Conservation (phyloP, 2,329 filamentous ascomycete species). For the Cladophialophora carrionii region DNA sequence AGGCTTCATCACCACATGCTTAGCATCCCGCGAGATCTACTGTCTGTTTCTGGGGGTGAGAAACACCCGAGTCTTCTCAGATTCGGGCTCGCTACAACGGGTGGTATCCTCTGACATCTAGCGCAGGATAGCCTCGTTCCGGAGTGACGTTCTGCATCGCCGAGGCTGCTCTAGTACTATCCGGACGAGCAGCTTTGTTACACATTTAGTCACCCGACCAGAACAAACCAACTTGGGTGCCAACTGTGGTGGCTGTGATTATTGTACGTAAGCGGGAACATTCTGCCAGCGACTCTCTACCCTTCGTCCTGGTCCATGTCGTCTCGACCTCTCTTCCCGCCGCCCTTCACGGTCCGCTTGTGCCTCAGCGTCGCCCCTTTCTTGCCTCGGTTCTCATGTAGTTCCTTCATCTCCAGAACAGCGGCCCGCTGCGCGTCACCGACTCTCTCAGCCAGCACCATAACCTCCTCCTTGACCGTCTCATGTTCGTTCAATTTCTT, state of each 20-base stretch:
- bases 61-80: neutral
- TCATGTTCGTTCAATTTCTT: slow-evolving; percentile 72
- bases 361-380: slow-evolving; percentile 49
- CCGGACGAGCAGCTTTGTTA: neutral
- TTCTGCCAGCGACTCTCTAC: slow-evolving; percentile 42
- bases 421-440: slow-evolving; percentile 81
- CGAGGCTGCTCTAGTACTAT: slow-evolving; percentile 19
- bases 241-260: too few relatives aligned
- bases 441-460: slow-evolving; percentile 75
- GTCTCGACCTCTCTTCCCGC: slow-evolving; percentile 58
- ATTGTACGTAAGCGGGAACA: slow-evolving; percentile 1
- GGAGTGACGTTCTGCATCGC: neutral
- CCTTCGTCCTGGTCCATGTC: slow-evolving; percentile 78
- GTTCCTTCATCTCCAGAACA: slow-evolving; percentile 76
- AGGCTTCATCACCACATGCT: neutral
- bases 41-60: neutral
- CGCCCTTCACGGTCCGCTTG: slow-evolving; percentile 49
- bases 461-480: slow-evolving; percentile 77
- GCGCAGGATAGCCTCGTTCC: neutral
- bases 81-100: neutral
- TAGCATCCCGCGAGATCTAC: slow-evolving; percentile 2
- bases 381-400: slow-evolving; percentile 63
- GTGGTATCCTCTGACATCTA: neutral
- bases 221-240: too few relatives aligned
- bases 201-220: neutral